Conservation (phyloP, 805 yeast genomes). For the Teunomyces funiuensis region DNA sequence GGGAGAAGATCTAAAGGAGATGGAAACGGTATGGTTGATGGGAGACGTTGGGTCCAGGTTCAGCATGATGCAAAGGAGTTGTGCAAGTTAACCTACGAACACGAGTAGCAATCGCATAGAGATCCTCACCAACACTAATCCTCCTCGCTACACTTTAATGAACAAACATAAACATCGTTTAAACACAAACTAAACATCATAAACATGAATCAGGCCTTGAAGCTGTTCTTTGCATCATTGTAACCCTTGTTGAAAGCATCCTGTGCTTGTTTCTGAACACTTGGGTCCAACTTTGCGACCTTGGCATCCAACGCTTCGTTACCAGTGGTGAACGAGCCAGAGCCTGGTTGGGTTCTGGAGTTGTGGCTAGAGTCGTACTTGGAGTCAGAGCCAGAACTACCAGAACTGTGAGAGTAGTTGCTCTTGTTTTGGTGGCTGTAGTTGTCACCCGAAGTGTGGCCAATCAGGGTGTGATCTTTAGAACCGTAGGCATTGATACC, state of each 20-base stretch:
- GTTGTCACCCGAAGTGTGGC: background rate
- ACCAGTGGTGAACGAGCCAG: constrained; percentile 36
- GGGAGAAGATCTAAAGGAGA: constrained; percentile 62
- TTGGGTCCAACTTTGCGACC: constrained; percentile 33
- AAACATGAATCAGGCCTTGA: constrained; percentile 14
- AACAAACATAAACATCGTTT: background rate
- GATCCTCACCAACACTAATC: too few species aligned
- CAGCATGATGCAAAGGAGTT: constrained; percentile 73
- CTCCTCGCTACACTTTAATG: background rate
- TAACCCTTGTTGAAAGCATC: constrained; percentile 42
- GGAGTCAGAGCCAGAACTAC: constrained; percentile 7
- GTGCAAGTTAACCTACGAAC: constrained; percentile 49
- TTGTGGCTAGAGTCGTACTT: constrained; percentile 6
- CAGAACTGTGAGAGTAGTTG: constrained; percentile 9
- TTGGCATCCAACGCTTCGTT: constrained; percentile 34
- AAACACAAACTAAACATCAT: background rate
- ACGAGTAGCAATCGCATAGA: too few species aligned
- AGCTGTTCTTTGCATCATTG: constrained; percentile 33
- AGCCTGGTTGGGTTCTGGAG: constrained; percentile 6
- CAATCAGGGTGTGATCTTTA: too few species aligned
- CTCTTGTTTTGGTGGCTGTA: background rate
- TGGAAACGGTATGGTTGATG: constrained; percentile 54
- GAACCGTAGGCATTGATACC: constrained; percentile 13
- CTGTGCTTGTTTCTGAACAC: constrained; percentile 38
- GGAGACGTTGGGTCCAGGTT: constrained; percentile 51